Evolutionary conservation across 225 moss, liverwort and hornwort species (phyloP).

Genomic region (Anthoceros angustus): DNA sequence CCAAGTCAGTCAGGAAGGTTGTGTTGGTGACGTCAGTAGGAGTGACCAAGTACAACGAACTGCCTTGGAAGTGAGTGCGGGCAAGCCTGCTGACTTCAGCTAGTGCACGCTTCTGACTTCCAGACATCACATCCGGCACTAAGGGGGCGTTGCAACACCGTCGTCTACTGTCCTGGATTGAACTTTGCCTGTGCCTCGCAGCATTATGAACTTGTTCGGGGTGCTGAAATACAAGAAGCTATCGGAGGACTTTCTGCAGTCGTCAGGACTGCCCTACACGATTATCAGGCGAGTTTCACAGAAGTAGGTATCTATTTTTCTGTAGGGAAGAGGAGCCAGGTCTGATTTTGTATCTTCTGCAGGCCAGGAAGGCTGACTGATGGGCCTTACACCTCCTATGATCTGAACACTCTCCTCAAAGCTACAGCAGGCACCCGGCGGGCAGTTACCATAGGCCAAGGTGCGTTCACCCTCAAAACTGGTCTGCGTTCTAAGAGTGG

Average conservation of each 20-base stretch:
- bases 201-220: conserved; percentile 81
- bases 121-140: not conserved
- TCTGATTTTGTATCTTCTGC: conserved; percentile 7
- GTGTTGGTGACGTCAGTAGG: conserved; percentile 75
- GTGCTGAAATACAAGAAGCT: conserved; percentile 93
- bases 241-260: conserved; percentile 63
- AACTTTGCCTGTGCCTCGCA: conserved; percentile 14
- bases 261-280: conserved; percentile 60
- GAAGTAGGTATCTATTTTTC: not conserved
- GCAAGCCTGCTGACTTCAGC: not conserved
- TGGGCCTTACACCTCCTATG: conserved; percentile 85
- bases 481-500: not conserved
- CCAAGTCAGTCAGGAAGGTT: conserved; percentile 42
- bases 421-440: conserved; percentile 73
- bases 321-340: not conserved
- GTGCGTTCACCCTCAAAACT: conserved; percentile 11
- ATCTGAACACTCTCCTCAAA: conserved; percentile 63
- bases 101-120: conserved; percentile 1
- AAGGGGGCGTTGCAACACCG: not conserved
- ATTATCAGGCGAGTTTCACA: conserved; percentile 53
- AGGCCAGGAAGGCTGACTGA: conserved; percentile 70
- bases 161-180: conserved; percentile 2
- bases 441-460: conserved; percentile 66
- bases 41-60: conserved; percentile 60
- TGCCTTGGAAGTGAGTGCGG: conserved; percentile 63